Base-by-base conservation (phyloP, 345 rosid species). In the Citrus cavaleriei region DNA sequence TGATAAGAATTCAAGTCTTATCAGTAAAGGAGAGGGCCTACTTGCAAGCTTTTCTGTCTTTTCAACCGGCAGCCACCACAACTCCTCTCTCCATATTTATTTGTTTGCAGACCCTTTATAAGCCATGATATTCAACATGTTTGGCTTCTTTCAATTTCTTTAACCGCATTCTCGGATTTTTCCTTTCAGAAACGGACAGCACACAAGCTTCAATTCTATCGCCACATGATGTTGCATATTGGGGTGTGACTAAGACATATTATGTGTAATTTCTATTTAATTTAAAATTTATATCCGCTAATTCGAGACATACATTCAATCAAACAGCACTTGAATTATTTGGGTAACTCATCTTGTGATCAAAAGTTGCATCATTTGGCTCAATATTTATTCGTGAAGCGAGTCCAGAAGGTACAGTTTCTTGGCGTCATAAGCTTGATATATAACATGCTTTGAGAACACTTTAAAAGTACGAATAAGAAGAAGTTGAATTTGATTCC, bases 401-500 rank as follows among this genome's bases (percentile, higher is more conserved):
- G 16, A 34, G 72, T 3, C 49, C 12, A 54, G 66, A 38, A 35
- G 28, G 59, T 49, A 21, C 35, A 22, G 9, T 38, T 7, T n/a
- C 51, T 19, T 12, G 38, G 61, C 51, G 70, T 38, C 62, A 6
- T 46, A 19, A 54, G 58, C 21, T 54, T 54, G 51, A 12, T 5
- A 18, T 54, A 54, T 4, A 38, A 59, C 30, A 61, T 60, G 30
- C 42, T 22, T 60, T 38, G 21, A 65, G 58, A 57, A 28, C 57
- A 40, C 13, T 51, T 12, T 13, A 24, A 38, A 59, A n/a, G 9
- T 42, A 28, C 70, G 10, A 72, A 46, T 59, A 78, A 61, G 59
- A 78, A 57, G 70, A 77, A 49, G 57, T 63, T 75, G 49, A 79
- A 22, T 71, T 77, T 72, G 79, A 79, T 77, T 88, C 84, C 87